Evolutionary conservation across 208 protist species (phyloP).

Genomic region (Crithidia bombi): DNA sequence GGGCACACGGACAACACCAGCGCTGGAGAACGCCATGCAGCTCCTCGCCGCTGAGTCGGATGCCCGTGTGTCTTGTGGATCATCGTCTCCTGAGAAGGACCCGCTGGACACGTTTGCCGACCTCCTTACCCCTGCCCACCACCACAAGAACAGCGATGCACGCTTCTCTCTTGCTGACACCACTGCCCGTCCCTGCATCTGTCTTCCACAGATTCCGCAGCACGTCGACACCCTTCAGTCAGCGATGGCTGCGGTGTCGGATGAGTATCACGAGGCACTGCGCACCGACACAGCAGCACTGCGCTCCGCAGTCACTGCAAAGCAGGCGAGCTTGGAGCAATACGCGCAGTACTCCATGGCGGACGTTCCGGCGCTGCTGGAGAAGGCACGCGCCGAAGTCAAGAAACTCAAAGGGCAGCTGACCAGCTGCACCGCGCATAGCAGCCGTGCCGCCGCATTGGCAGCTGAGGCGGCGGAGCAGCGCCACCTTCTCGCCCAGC

Average conservation of each 20-base stretch:
- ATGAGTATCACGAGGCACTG: conserved; percentile 2
- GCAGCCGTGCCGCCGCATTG: conserved; percentile 13
- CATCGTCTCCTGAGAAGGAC: neutral
- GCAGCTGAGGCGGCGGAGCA: conserved; percentile 7
- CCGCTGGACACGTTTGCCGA: neutral
- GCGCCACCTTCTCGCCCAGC: neutral
- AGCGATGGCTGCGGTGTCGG: conserved; percentile 10
- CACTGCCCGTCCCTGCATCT: neutral
- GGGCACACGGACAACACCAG: conserved; percentile 12
- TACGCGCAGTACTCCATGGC: conserved; percentile 61
- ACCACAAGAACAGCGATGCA: neutral
- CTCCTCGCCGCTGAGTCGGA: neutral
- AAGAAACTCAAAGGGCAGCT: conserved; percentile 26
- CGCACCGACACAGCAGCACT: neutral
- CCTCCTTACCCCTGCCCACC: neutral
- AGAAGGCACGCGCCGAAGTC: conserved; percentile 26
- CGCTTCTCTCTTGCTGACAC: neutral
- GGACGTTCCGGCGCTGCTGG: conserved; percentile 41
- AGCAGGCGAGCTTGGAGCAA: conserved; percentile 49
- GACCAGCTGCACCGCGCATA: conserved; percentile 10
- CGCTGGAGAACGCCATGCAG: conserved; percentile 17
- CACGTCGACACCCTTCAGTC: conserved; percentile 10
- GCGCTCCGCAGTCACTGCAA: conserved; percentile 2
- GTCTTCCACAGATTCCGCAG: conserved; percentile 14
- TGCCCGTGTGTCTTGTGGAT: neutral